A percentile compares a stretch with the other conserved stretches of the same genome.
phyloP scores from a whole-genome alignment of 805 yeast species.

The Starmerella apis region DNA sequence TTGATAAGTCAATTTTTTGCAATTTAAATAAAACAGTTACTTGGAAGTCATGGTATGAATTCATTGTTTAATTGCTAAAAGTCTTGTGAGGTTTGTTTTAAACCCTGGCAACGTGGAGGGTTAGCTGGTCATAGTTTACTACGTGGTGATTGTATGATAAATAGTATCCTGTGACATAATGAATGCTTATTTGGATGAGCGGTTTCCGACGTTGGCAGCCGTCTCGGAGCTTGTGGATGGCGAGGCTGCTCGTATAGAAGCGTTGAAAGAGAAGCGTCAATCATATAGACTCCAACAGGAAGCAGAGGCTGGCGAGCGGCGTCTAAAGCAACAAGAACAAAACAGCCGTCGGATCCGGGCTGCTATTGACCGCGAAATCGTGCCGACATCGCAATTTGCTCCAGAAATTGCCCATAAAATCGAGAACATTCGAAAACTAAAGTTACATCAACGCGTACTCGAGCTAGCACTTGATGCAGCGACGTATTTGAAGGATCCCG shows the following conservation, averaged over 20 bases:
- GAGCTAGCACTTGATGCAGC: constrained; percentile 6
- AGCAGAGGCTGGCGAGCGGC: constrained; percentile 5
- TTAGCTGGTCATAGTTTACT: not conserved
- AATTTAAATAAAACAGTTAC: too few relatives aligned
- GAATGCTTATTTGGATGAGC: constrained; percentile 22
- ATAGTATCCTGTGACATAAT: constrained; percentile 5
- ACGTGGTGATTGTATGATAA: not conserved
- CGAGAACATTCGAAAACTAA: not conserved
- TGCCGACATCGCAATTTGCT: not conserved
- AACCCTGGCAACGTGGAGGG: too few relatives aligned
- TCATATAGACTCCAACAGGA: not conserved
- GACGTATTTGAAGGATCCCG: not conserved
- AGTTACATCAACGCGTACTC: not conserved
- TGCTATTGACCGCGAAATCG: constrained; percentile 2
- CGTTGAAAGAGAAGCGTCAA: not conserved
- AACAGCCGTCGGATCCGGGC: not conserved
- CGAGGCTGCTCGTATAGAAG: constrained; percentile 4
- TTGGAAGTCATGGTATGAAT: too few relatives aligned
- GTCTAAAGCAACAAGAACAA: not conserved
- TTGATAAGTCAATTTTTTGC: too few relatives aligned
- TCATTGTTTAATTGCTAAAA: too few relatives aligned
- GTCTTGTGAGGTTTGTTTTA: too few relatives aligned
- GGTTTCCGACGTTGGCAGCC: constrained; percentile 24
- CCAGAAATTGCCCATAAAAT: not conserved
- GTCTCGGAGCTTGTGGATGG: constrained; percentile 14